These are phyloP conservation scores for Curvularia eragrostidis DNA, from an alignment of 2,329 filamentous ascomycete genomes.

Conservation along the genomic window DNA sequence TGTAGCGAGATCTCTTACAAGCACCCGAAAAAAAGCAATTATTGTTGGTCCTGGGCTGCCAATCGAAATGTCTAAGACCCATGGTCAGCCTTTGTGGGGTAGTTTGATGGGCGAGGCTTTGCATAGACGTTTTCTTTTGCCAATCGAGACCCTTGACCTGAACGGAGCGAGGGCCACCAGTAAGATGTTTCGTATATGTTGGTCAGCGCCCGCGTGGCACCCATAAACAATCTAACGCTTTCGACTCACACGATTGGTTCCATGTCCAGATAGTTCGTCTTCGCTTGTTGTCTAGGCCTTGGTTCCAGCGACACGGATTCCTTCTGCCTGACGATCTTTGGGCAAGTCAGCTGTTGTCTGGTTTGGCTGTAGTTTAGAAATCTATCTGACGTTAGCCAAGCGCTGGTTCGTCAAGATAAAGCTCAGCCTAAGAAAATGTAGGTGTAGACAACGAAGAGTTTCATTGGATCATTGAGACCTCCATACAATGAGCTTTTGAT, in stretches of 20 bases:
- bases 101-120: background rate
- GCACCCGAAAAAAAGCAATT: constrained; percentile 5
- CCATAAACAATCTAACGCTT: background rate
- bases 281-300: background rate
- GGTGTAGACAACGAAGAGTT: background rate
- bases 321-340: background rate
- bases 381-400: background rate
- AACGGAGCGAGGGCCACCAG: background rate
- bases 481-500: constrained; percentile 68
- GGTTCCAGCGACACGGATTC: background rate
- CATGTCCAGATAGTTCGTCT: background rate
- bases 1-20: background rate
- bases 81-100: background rate
- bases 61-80: background rate
- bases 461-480: constrained; percentile 9
- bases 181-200: background rate
- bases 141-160: background rate
- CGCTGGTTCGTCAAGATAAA: background rate
- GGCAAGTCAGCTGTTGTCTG: background rate
- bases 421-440: background rate
- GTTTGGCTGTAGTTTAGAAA: background rate
- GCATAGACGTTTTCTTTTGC: background rate
- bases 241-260: background rate
- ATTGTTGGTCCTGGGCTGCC: background rate
- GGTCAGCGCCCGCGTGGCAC: background rate